A percentile compares a stretch with the other conserved stretches of the same genome.
phyloP scores from a whole-genome alignment of 1,284 basidiomycete species.

The Malassezia yamatoensis region DNA sequence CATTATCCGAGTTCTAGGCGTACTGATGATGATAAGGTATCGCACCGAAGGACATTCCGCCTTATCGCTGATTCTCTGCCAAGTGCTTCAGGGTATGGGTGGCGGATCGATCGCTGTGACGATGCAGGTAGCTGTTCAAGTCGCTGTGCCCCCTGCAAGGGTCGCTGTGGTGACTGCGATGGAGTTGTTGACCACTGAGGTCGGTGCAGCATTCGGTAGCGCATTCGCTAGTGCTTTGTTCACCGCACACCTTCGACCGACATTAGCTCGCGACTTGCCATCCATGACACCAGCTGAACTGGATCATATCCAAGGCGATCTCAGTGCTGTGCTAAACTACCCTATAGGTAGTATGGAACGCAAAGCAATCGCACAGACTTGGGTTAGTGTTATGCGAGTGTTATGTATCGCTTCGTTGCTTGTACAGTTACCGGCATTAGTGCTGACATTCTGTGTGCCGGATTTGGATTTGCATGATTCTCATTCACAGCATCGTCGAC shows the following conservation, averaged over 20 bases:
- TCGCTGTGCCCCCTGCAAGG: slow-evolving; percentile 62
- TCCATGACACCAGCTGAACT: slow-evolving; percentile 36
- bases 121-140: slow-evolving; percentile 67
- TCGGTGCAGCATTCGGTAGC: slow-evolving; percentile 63
- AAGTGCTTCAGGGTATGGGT: slow-evolving; percentile 66
- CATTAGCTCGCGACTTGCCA: slow-evolving; percentile 54
- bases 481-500: not conserved
- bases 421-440: slow-evolving; percentile 34
- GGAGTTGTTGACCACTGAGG: slow-evolving; percentile 67
- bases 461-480: slow-evolving; percentile 14
- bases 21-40: slow-evolving; percentile 51
- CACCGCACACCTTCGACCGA: slow-evolving; percentile 56
- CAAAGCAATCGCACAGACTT: slow-evolving; percentile 43
- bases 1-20: slow-evolving; percentile 60
- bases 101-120: slow-evolving; percentile 66
- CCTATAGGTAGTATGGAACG: slow-evolving; percentile 36
- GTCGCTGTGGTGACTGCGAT: slow-evolving; percentile 72
- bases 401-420: slow-evolving; percentile 36
- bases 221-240: slow-evolving; percentile 57
- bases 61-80: slow-evolving; percentile 49
- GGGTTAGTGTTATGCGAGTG: slow-evolving; percentile 40
- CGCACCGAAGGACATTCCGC: slow-evolving; percentile 57
- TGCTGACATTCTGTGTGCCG: slow-evolving; percentile 33
- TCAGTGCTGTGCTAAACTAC: slow-evolving; percentile 45
- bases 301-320: slow-evolving; percentile 34